Conservation (phyloP, 108 stramenopile species). For the Hondaea fermentalgiana region DNA sequence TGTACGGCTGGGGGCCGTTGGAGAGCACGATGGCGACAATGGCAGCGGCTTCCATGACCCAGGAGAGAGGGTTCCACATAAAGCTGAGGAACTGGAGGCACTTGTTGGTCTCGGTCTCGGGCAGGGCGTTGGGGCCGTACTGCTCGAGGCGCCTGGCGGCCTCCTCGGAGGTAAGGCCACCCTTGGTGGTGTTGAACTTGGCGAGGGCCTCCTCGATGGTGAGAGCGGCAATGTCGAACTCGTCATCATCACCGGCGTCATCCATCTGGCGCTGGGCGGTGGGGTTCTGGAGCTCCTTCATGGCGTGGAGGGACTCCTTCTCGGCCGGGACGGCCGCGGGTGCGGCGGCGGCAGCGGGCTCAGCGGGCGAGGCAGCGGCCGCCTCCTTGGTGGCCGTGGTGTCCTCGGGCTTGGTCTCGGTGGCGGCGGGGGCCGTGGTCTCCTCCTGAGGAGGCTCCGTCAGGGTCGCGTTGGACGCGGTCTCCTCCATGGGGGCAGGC, state of each 20-base stretch:
- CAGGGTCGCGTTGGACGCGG: too few species aligned
- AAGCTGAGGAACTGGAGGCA: slow-evolving; percentile 19
- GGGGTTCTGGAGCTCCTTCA: slow-evolving; percentile 8
- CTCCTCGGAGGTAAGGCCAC: slow-evolving; percentile 21
- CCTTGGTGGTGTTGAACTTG: not conserved
- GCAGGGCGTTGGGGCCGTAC: slow-evolving; percentile 27
- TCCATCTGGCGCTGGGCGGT: not conserved
- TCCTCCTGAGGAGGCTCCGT: not conserved
- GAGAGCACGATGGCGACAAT: slow-evolving; percentile 27
- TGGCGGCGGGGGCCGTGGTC: not conserved
- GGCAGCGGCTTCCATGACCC: slow-evolving; percentile 27
- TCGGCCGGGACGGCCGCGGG: not conserved
- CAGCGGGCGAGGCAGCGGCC: not conserved
- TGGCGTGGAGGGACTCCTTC: not conserved
- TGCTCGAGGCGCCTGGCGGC: not conserved
- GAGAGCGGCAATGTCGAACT: not conserved
- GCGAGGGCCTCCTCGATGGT: slow-evolving; percentile 2
- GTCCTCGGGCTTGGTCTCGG: not conserved
- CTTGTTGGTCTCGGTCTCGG: slow-evolving; percentile 26
- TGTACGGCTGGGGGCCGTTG: not conserved
- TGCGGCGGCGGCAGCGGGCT: not conserved
- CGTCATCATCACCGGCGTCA: not conserved
- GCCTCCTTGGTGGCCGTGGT: not conserved
- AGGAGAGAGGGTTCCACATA: slow-evolving; percentile 27
- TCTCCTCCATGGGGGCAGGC: too few species aligned